Conservation (phyloP, 352 stramenopile species). For the Poterioochromonas sp. region DNA sequence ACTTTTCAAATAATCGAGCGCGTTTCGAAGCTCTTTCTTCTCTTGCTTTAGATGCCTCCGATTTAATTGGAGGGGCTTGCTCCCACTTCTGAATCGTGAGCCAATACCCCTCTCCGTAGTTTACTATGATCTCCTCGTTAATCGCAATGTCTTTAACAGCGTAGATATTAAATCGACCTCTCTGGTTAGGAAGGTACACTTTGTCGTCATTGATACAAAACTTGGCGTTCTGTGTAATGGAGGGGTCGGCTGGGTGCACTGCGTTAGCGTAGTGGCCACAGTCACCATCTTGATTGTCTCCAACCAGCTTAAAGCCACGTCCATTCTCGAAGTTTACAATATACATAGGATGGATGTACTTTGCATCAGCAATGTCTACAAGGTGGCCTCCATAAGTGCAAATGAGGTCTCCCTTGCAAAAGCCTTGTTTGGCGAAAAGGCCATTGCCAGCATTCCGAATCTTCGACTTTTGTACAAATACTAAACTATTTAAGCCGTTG, state of each 20-base stretch:
- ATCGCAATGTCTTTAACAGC: neutral
- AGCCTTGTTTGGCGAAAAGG: neutral
- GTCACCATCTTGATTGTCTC: neutral
- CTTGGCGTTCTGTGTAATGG: neutral
- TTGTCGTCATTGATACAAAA: neutral
- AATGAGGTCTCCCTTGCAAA: neutral
- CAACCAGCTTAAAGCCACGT: neutral
- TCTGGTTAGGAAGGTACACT: neutral
- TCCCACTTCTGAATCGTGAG: neutral
- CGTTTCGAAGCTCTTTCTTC: neutral
- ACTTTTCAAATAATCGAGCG: no score
- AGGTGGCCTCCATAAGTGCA: neutral
- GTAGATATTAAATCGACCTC: neutral
- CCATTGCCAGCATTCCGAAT: neutral
- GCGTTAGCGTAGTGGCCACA: neutral
- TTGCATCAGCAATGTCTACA: neutral
- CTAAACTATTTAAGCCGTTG: no score
- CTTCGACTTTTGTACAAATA: neutral
- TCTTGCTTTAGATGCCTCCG: neutral
- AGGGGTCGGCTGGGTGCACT: neutral
- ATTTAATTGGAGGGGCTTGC: neutral
- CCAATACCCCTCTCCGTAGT: conserved; percentile 7
- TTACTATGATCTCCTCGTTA: neutral
- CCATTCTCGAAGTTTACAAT: conserved; percentile 6
- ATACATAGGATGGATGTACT: neutral